Conservation (phyloP, 2,329 filamentous ascomycete genomes). For the Leptographium lundbergii region DNA sequence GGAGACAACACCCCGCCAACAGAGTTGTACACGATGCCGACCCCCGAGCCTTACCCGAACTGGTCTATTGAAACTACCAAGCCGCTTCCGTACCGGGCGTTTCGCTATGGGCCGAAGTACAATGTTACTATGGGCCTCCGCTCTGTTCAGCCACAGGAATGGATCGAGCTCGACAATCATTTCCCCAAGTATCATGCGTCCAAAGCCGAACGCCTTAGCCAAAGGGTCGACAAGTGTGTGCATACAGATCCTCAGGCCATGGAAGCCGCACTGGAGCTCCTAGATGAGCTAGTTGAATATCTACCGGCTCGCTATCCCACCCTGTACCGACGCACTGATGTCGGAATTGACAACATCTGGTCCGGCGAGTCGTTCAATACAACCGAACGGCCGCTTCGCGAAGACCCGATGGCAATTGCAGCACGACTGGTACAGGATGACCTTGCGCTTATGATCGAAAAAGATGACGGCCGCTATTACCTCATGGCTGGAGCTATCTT, state of each 20-base stretch:
- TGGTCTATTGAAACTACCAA: conserved; percentile 60
- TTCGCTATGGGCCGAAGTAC: conserved; percentile 65
- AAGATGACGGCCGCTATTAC: conserved; percentile 65
- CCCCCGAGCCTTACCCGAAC: conserved; percentile 47
- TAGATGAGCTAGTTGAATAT: conserved; percentile 61
- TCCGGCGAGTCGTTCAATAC: conserved; percentile 65
- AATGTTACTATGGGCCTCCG: conserved; percentile 67
- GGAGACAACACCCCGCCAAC: conserved; percentile 7
- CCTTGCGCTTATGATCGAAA: conserved; percentile 72
- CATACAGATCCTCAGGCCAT: conserved; percentile 57
- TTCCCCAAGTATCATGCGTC: conserved; percentile 60
- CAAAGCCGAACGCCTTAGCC: conserved; percentile 54
- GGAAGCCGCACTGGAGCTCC: conserved; percentile 59
- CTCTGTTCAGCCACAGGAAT: conserved; percentile 56
- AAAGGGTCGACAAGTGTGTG: conserved; percentile 56
- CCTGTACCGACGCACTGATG: conserved; percentile 50
- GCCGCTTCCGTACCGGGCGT: conserved; percentile 66
- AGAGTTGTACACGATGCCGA: conserved; percentile 41
- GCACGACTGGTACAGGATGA: conserved; percentile 71
- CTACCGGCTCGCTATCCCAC: conserved; percentile 63
- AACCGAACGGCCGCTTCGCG: conserved; percentile 45
- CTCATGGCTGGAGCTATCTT: conserved; percentile 65
- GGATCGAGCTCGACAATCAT: conserved; percentile 78
- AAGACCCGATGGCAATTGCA: conserved; percentile 68
- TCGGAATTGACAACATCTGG: conserved; percentile 57